Evolutionary conservation across 352 stramenopile genomes (phyloP).

Genomic region (Globisporangium spinosum): DNA sequence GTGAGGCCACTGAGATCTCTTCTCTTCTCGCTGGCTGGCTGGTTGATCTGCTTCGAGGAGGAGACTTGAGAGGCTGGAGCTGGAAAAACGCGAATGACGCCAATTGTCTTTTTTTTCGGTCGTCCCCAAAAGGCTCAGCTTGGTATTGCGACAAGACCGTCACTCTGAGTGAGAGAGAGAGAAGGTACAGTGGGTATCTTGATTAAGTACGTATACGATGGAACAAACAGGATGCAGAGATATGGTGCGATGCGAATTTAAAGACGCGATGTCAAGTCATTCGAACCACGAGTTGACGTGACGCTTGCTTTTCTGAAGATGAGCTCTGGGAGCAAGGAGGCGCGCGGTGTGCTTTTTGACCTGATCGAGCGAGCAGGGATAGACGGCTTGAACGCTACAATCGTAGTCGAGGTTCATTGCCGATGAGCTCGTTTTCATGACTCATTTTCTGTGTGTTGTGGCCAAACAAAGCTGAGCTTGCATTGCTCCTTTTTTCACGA

Average conservation of each 20-base stretch:
- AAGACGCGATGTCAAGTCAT: no score
- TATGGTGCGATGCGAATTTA: background rate
- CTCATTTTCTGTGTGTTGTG: no score
- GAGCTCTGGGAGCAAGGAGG: no score
- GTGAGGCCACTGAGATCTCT: background rate
- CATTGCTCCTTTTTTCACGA: no score
- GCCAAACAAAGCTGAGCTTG: no score
- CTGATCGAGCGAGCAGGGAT: no score
- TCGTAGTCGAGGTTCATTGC: no score
- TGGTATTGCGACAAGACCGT: background rate
- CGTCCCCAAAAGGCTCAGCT: background rate
- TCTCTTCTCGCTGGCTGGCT: background rate
- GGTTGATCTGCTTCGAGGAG: background rate
- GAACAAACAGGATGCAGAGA: background rate
- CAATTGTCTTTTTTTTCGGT: slow-evolving; percentile 6
- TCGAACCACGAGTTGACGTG: no score
- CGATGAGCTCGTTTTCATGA: no score
- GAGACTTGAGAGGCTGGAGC: slow-evolving; percentile 12
- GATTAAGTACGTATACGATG: background rate
- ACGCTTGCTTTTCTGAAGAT: no score
- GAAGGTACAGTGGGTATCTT: background rate
- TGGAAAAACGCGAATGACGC: slow-evolving; percentile 17
- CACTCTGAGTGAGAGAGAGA: background rate
- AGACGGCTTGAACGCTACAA: no score
- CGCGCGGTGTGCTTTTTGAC: no score